phyloP scores from a whole-genome alignment of 306 rosid species.

The Phaseolus lunatus region DNA sequence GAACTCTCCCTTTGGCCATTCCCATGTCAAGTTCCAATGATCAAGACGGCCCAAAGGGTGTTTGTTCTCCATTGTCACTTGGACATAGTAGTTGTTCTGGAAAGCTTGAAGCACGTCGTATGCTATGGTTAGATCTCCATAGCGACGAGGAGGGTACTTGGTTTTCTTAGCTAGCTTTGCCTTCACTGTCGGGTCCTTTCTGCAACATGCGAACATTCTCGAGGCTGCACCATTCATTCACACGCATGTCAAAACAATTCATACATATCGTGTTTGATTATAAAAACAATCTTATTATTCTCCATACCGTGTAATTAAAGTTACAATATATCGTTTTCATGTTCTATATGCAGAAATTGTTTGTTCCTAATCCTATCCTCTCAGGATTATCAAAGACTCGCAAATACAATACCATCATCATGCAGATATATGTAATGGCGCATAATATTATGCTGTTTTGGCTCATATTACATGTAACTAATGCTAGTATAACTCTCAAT shows the following conservation, averaged over 20 bases:
- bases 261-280: no score
- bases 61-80: constrained; percentile 73
- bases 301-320: neutral
- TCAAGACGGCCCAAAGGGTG: constrained; percentile 86
- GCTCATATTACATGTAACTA: no score
- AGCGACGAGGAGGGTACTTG: constrained; percentile 62
- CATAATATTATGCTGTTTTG: no score
- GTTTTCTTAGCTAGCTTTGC: constrained; percentile 44
- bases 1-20: constrained; percentile 87
- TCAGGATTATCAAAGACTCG: neutral
- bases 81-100: constrained; percentile 62
- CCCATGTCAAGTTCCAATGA: constrained; percentile 91
- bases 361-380: neutral
- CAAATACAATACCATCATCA: neutral
- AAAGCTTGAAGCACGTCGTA: constrained; percentile 72
- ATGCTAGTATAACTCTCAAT: no score
- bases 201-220: constrained; percentile 77
- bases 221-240: constrained; percentile 50
- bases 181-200: constrained; percentile 70
- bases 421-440: neutral
- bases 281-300: neutral
- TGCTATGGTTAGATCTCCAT: constrained; percentile 72
- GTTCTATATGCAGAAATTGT: neutral
- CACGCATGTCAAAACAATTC: no score
- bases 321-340: neutral